These are phyloP conservation scores for Taphrina flavorubra DNA, from an alignment of 1,139 yeast species.

Conservation along the genomic window DNA sequence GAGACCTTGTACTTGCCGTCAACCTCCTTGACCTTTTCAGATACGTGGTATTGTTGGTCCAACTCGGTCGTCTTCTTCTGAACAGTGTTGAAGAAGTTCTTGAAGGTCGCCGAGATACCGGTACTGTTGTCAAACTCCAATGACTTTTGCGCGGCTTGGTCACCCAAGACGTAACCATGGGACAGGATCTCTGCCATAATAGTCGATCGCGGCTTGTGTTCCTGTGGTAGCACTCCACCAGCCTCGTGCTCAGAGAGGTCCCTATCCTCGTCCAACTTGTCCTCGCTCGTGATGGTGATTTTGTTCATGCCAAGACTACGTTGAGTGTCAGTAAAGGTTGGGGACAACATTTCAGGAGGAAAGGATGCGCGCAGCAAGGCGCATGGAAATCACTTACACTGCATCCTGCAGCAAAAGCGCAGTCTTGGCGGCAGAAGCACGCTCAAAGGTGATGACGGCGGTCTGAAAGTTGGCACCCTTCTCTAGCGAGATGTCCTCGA, in stretches of 20 bases:
- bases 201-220: slow-evolving; percentile 76
- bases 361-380: background rate
- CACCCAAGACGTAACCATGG: slow-evolving; percentile 71
- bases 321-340: no score
- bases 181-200: slow-evolving; percentile 77
- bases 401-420: slow-evolving; percentile 76
- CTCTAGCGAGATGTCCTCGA: slow-evolving; percentile 56
- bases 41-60: slow-evolving; percentile 66
- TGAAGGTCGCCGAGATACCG: slow-evolving; percentile 66
- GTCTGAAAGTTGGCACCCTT: slow-evolving; percentile 51
- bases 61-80: slow-evolving; percentile 50
- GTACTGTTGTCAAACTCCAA: slow-evolving; percentile 69
- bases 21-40: slow-evolving; percentile 59
- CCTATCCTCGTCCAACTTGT: slow-evolving; percentile 45
- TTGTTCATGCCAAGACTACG: slow-evolving; percentile 50
- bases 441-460: slow-evolving; percentile 62
- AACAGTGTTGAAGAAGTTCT: slow-evolving; percentile 58
- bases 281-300: slow-evolving; percentile 46
- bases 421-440: slow-evolving; percentile 70
- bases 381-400: slow-evolving; percentile 58
- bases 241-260: slow-evolving; percentile 36
- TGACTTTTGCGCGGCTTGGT: slow-evolving; percentile 62
- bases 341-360: no score
- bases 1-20: slow-evolving; percentile 65
- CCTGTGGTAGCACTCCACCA: slow-evolving; percentile 65